A percentile compares a stretch with the other conserved stretches of the same genome.
These are phyloP conservation scores for Crithidia bombi DNA, from an alignment of 208 protist genomes.

Conservation along the genomic window DNA sequence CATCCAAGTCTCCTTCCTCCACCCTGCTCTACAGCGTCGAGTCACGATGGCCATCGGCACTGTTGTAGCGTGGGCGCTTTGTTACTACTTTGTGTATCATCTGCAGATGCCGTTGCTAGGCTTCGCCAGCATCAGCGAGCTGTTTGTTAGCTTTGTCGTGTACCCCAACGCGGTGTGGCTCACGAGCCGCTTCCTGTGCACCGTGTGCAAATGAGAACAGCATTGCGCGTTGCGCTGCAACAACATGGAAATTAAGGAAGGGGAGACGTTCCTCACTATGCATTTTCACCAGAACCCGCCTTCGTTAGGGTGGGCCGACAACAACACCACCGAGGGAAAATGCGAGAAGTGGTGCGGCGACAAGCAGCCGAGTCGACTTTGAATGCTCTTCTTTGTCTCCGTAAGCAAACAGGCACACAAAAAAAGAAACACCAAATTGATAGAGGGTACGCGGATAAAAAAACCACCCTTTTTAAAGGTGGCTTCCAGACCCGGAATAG, in stretches of 20 bases:
- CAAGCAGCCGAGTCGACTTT: too few relatives aligned
- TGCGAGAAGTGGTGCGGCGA: too few relatives aligned
- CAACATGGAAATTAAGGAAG: not conserved
- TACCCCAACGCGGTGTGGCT: constrained; percentile 72
- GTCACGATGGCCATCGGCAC: constrained; percentile 30
- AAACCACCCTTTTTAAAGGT: too few relatives aligned
- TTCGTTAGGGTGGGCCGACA: too few relatives aligned
- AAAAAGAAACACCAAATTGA: too few relatives aligned
- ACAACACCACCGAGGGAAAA: too few relatives aligned
- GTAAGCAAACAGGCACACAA: too few relatives aligned
- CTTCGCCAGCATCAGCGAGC: constrained; percentile 40
- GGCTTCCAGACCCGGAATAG: too few relatives aligned
- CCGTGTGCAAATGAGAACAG: not conserved
- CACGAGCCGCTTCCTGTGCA: constrained; percentile 32
- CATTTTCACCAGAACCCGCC: too few relatives aligned
- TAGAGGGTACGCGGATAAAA: too few relatives aligned
- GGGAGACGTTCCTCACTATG: too few relatives aligned
- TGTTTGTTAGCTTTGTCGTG: constrained; percentile 62
- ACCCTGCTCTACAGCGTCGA: constrained; percentile 30
- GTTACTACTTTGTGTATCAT: constrained; percentile 36
- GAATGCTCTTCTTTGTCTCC: too few relatives aligned
- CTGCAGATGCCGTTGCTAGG: constrained; percentile 37
- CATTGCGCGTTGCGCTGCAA: not conserved
- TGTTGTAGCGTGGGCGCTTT: constrained; percentile 34
- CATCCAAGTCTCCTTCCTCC: constrained; percentile 52